These are phyloP conservation scores for Coemansia furcata DNA, from an alignment of 192 early-diverging fungal genomes.

Conservation along the genomic window DNA sequence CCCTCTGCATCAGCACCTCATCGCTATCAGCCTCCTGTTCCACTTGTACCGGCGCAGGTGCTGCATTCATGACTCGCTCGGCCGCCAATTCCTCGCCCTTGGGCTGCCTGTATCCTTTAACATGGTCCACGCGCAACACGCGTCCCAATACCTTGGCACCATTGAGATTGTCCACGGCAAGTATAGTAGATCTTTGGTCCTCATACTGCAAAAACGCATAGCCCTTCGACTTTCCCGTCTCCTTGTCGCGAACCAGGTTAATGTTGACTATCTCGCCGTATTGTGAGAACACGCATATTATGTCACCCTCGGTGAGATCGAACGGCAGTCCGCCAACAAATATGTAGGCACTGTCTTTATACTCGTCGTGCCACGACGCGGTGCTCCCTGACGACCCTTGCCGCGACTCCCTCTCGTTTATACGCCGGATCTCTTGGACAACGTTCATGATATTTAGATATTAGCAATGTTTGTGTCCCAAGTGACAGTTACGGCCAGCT, in stretches of 20 bases:
- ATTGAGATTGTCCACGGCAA: slow-evolving; percentile 96
- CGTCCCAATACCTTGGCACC: slow-evolving; percentile 61
- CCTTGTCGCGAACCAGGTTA: slow-evolving; percentile 81
- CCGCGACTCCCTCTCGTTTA: slow-evolving; percentile 71
- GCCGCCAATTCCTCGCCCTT: slow-evolving; percentile 49
- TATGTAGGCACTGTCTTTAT: slow-evolving; percentile 86
- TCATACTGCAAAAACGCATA: slow-evolving; percentile 89
- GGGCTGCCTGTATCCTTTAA: slow-evolving; percentile 59
- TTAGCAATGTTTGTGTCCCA: not conserved
- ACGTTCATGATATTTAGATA: slow-evolving; percentile 57
- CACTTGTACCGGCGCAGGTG: slow-evolving; percentile 25
- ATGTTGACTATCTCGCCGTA: slow-evolving; percentile 88
- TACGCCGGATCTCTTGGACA: slow-evolving; percentile 78
- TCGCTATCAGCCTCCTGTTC: slow-evolving; percentile 22
- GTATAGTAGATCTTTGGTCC: slow-evolving; percentile 84
- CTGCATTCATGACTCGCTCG: slow-evolving; percentile 55
- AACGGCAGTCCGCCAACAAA: slow-evolving; percentile 82
- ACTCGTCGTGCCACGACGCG: slow-evolving; percentile 88
- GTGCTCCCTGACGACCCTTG: slow-evolving; percentile 18
- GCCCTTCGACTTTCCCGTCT: slow-evolving; percentile 83
- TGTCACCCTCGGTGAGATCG: slow-evolving; percentile 89
- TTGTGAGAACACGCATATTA: slow-evolving; percentile 93
- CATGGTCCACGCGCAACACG: slow-evolving; percentile 74
- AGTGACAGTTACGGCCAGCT: not conserved
- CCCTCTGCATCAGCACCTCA: slow-evolving; percentile 43